Evolutionary conservation across 108 stramenopile species (phyloP).

Genomic region (Fistulifera solaris): DNA sequence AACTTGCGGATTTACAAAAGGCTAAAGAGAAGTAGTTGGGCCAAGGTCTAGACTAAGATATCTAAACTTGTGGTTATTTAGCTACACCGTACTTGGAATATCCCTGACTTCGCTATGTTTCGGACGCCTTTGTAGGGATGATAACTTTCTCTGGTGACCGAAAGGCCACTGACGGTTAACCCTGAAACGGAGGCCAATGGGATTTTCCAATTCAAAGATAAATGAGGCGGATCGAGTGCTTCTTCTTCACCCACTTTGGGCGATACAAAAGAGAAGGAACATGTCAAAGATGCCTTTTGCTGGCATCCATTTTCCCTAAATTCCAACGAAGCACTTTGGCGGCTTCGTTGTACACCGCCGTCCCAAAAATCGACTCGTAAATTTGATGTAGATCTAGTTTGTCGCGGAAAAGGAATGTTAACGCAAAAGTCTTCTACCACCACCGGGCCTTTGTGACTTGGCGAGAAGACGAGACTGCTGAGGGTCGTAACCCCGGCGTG

Average conservation of each 20-base stretch:
- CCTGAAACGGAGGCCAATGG: slow-evolving; percentile 90
- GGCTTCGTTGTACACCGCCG: slow-evolving; percentile 85
- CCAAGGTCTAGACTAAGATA: too few relatives aligned
- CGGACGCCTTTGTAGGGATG: slow-evolving; percentile 94
- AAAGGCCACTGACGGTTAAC: slow-evolving; percentile 83
- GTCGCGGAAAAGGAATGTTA: slow-evolving; percentile 91
- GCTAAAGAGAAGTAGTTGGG: too few relatives aligned
- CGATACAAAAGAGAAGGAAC: slow-evolving; percentile 2
- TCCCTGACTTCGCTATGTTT: slow-evolving; percentile 8
- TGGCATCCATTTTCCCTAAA: slow-evolving; percentile 68
- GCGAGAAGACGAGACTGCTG: slow-evolving; percentile 51
- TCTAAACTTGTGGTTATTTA: too few relatives aligned
- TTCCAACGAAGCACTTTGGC: slow-evolving; percentile 93
- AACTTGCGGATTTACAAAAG: too few relatives aligned
- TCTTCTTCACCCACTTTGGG: slow-evolving; percentile 16
- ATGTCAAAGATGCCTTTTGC: slow-evolving; percentile 9
- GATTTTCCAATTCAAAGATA: slow-evolving; percentile 91
- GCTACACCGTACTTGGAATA: slow-evolving; percentile 10
- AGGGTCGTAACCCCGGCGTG: slow-evolving; percentile 49
- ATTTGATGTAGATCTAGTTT: slow-evolving; percentile 74
- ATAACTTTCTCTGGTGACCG: slow-evolving; percentile 85
- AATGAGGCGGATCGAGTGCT: slow-evolving; percentile 43
- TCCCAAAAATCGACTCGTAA: slow-evolving; percentile 80
- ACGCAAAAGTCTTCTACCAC: slow-evolving; percentile 90
- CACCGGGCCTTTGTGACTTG: slow-evolving; percentile 53